Conservation (phyloP, 176 grass and related monocot species). For the Cenchrus purpureus region DNA sequence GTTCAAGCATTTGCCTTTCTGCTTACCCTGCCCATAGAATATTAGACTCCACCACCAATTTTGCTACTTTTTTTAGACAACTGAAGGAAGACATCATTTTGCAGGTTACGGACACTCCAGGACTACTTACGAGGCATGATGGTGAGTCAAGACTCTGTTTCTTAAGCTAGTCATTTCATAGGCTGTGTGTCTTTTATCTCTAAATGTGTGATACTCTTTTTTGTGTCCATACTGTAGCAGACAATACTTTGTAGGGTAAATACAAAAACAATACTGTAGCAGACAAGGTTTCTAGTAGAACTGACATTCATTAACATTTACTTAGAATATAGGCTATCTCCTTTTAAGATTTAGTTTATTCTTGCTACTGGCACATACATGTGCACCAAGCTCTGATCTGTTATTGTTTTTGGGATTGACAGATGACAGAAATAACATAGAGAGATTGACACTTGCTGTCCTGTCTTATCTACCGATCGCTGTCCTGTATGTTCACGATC, state of each 20-base stretch:
- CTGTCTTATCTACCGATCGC: slow-evolving; percentile 86
- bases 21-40: not conserved
- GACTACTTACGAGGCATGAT: slow-evolving; percentile 86
- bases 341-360: not conserved
- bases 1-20: slow-evolving; percentile 40
- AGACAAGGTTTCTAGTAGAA: slow-evolving; percentile 15
- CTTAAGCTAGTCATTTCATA: not conserved
- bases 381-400: not conserved
- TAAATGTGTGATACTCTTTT: not conserved
- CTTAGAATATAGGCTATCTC: not conserved
- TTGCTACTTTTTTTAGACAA: not conserved
- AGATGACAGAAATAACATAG: slow-evolving; percentile 99
- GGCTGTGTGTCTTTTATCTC: not conserved
- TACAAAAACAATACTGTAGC: not conserved
- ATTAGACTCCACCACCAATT: not conserved
- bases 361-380: not conserved
- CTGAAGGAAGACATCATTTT: slow-evolving; percentile 39
- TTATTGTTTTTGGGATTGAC: slow-evolving; percentile 18
- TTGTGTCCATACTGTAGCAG: not conserved
- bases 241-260: not conserved
- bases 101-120: slow-evolving; percentile 96
- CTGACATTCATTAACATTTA: not conserved
- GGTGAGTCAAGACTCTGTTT: slow-evolving; percentile 49
- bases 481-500: slow-evolving; percentile 90
- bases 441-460: slow-evolving; percentile 80